A percentile compares a stretch with the other conserved stretches of the same genome.
phyloP scores from a whole-genome alignment of 179 eudicot genomes.

The Spergularia azorica region DNA sequence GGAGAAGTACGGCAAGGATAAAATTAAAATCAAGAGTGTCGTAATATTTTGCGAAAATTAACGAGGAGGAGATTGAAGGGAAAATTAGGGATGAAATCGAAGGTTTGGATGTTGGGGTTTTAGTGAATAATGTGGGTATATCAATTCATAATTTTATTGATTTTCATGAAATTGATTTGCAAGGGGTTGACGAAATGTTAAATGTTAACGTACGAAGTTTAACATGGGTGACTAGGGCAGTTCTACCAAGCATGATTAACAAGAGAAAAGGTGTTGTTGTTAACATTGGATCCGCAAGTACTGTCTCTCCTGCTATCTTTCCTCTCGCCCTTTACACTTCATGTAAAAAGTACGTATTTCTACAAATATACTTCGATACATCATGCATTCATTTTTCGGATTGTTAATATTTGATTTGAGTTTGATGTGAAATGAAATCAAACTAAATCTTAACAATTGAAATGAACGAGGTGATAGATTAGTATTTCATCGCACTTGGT shows the following conservation, averaged over 20 bases:
- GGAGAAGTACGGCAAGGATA: too few species aligned
- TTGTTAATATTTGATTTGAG: too few species aligned
- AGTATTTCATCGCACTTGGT: too few species aligned
- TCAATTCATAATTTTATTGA: conserved; percentile 10
- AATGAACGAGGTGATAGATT: too few species aligned
- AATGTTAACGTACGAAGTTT: conserved; percentile 42
- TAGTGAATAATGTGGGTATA: conserved; percentile 49
- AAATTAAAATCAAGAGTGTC: too few species aligned
- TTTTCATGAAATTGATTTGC: conserved; percentile 39
- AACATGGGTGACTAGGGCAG: conserved; percentile 46
- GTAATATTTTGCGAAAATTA: conserved; percentile 35
- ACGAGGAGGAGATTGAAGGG: conserved; percentile 35
- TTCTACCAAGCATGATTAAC: conserved; percentile 40
- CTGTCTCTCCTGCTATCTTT: conserved; percentile 36
- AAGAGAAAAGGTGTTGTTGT: conserved; percentile 46
- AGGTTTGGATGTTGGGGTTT: conserved; percentile 29
- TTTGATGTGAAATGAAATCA: too few species aligned
- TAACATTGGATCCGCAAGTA: conserved; percentile 49
- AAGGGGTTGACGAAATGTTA: conserved; percentile 23
- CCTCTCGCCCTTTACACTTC: conserved; percentile 47
- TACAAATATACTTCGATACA: too few species aligned
- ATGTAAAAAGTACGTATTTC: conserved; percentile 44
- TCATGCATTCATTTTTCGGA: too few species aligned
- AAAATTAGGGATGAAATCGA: conserved; percentile 13
- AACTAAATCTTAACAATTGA: too few species aligned